These are phyloP conservation scores for Cucurbita ficifolia DNA, from an alignment of 306 rosid species.

Conservation along the genomic window DNA sequence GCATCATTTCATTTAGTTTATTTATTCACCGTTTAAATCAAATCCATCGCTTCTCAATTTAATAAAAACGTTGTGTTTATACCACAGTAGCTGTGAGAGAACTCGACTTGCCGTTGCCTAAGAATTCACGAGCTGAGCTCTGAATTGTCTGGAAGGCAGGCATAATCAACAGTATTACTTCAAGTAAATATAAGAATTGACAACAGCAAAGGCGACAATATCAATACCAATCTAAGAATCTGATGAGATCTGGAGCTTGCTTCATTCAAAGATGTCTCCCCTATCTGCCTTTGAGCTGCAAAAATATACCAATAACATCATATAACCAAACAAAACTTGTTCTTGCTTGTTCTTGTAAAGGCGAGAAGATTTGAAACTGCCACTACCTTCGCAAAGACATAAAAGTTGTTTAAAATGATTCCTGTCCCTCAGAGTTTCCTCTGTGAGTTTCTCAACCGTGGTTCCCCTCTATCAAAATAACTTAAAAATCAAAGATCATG, in stretches of 20 bases:
- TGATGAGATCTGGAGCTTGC: constrained; percentile 99
- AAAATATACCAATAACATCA: constrained; percentile 10
- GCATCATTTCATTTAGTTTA: not conserved
- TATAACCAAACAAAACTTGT: constrained; percentile 5
- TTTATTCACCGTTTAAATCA: constrained; percentile 7
- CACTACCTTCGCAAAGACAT: constrained; percentile 72
- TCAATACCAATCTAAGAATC: constrained; percentile 79
- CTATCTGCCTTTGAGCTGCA: constrained; percentile 93
- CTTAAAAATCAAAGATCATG: not conserved
- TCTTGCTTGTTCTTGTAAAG: not conserved
- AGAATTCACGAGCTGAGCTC: constrained; percentile 80
- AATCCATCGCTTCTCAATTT: not conserved
- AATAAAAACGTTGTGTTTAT: constrained; percentile 8
- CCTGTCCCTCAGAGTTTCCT: constrained; percentile 79
- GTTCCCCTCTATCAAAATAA: constrained; percentile 74
- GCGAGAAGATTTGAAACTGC: constrained; percentile 13
- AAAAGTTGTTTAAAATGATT: constrained; percentile 68
- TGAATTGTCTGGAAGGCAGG: constrained; percentile 56
- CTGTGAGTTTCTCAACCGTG: constrained; percentile 73
- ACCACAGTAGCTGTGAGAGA: constrained; percentile 90
- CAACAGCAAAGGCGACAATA: not conserved
- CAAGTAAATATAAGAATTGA: not conserved
- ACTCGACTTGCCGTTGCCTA: constrained; percentile 88
- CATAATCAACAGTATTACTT: not conserved
- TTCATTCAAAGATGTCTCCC: constrained; percentile 91